A percentile compares a stretch with the other conserved stretches of the same genome.
phyloP scores from a whole-genome alignment of 179 eudicot genomes.

The Silene vulgaris region DNA sequence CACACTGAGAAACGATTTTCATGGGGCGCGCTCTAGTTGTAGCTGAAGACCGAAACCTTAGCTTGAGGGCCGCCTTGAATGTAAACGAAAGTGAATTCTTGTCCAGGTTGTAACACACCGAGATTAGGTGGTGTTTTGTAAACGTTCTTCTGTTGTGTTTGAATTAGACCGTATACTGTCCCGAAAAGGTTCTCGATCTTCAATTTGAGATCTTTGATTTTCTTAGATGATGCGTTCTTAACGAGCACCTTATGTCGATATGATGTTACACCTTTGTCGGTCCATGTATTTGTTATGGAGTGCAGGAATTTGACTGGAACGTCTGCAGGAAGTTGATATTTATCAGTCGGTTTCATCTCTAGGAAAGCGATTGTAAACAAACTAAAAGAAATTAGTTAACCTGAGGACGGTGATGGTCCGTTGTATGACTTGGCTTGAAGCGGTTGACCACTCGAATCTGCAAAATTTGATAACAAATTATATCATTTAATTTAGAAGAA shows the following conservation, averaged over 20 bases:
- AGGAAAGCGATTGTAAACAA: background rate
- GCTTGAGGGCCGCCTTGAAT: slow-evolving; percentile 89
- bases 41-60: slow-evolving; percentile 51
- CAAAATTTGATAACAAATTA: background rate
- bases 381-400: background rate
- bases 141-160: slow-evolving; percentile 39
- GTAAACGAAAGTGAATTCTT: slow-evolving; percentile 58
- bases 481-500: no score
- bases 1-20: background rate
- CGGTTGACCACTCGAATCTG: background rate
- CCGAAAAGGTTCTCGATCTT: slow-evolving; percentile 58
- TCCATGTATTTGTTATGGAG: slow-evolving; percentile 65
- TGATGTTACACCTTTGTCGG: slow-evolving; percentile 32
- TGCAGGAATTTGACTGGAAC: slow-evolving; percentile 51
- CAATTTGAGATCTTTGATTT: slow-evolving; percentile 54
- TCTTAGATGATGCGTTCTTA: slow-evolving; percentile 52
- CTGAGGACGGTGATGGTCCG: slow-evolving; percentile 11
- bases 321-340: slow-evolving; percentile 30
- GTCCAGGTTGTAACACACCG: slow-evolving; percentile 42
- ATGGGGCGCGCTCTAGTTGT: slow-evolving; percentile 24
- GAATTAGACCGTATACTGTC: slow-evolving; percentile 54
- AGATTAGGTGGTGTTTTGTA: slow-evolving; percentile 48
- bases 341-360: background rate
- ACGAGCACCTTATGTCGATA: slow-evolving; percentile 64
- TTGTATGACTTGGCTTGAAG: background rate